Evolutionary conservation across 2,329 filamentous ascomycete genomes (phyloP).

Genomic region (Colletotrichum sp.): DNA sequence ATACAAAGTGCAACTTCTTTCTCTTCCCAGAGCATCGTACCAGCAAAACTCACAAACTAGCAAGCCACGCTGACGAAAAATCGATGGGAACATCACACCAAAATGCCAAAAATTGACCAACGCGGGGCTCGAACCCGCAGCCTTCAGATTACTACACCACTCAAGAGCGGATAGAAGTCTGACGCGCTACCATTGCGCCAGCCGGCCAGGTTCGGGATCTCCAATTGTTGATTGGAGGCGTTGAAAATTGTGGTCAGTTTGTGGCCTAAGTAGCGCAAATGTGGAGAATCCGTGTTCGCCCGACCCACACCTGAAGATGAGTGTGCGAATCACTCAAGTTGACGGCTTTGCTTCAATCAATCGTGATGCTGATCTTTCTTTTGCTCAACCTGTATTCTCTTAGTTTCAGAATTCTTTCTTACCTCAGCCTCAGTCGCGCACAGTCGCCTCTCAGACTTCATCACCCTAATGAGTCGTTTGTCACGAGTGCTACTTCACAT

Average conservation of each 20-base stretch:
- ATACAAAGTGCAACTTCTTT: neutral
- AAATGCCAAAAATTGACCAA: slow-evolving; percentile 4
- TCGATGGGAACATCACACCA: neutral
- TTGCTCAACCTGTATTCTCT: neutral
- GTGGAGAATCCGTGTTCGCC: neutral
- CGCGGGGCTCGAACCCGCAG: slow-evolving; percentile 22
- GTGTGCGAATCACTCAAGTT: neutral
- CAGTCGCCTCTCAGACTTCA: neutral
- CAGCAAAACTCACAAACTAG: neutral
- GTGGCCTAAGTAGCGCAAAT: neutral
- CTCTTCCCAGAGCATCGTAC: neutral
- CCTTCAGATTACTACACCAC: slow-evolving; percentile 5
- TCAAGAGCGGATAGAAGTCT: neutral
- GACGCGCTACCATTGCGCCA: slow-evolving; percentile 23
- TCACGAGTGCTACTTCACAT: neutral
- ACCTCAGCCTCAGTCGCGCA: too few relatives aligned
- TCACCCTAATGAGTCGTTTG: neutral
- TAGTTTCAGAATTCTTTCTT: too few relatives aligned
- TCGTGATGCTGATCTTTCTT: neutral
- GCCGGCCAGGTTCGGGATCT: neutral
- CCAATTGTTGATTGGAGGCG: slow-evolving; percentile 6
- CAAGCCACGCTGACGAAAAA: neutral
- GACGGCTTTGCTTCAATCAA: neutral
- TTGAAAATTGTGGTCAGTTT: neutral
- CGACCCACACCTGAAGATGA: neutral